Evolutionary conservation across 176 grass and related monocot genomes (phyloP), one percentile per base, ranked within the genome.

Genomic region (Zea luxurians): DNA sequence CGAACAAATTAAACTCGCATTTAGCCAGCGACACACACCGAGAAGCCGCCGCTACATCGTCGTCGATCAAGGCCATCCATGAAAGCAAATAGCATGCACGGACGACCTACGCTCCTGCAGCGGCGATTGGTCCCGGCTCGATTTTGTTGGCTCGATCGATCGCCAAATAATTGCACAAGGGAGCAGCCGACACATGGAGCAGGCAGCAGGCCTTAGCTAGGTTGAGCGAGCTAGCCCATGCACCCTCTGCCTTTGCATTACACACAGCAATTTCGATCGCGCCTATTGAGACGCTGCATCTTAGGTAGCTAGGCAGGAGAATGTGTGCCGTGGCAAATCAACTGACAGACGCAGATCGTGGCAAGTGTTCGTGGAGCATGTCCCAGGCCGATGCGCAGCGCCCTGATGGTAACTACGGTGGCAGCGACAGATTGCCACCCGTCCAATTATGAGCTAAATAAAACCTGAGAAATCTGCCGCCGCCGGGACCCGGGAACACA

Each of bases 131-230:
- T 84, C 77, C 82, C 71, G 38, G 1, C 38, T 27, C 27, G 27
- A 27, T n/a, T n/a, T n/a, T n/a, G n/a, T n/a, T n/a, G n/a, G n/a
- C n/a, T n/a, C 47, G 40, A 71, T 58, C 48, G 61, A 78, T 78
- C 42, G 74, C 68, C 2, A 38, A 74, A 88, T 88, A 79, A 79
- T 69, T 69, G 69, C 15, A 7, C 1, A 18, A 20, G 41, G 67
- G 57, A 50, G 41, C 65, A 17, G 36, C 61, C 0, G 76, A 27
- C 27, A 27, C 27, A 27, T 27, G 27, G 27, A 27, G 27, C 27
- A 27, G 27, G 27, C 27, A 27, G 27, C 27, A 27, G 27, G 1
- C 27, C 27, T 27, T 27, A 27, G 27, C 27, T 27, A 27, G 27
- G 27, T 27, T 27, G 38, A 40, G 43, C 47, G 41, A 42, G 41